Evolutionary conservation across 2,329 filamentous ascomycete species (phyloP), one percentile per base, ranked within the genome.

Genomic region (Thielaviopsis musarum): DNA sequence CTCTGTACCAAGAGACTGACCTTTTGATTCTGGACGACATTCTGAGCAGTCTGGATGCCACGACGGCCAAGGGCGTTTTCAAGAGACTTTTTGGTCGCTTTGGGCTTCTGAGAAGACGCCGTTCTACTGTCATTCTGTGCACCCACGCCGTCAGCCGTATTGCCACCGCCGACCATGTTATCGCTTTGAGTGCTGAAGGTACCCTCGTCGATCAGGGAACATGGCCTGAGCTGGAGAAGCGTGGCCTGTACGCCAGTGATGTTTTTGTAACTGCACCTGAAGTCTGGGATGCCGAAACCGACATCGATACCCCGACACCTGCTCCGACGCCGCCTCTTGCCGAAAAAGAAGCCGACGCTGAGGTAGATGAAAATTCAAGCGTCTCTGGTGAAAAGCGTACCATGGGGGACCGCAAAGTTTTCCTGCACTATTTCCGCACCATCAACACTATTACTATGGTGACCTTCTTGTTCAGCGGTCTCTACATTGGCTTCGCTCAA

Each of bases 11-110:
- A 0, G 65, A 68, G 10, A 66, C 67, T 7, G 61, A 70, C 0
- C 64, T 73, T 12, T 64, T 76, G 28, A 62, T 79, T 1, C 65
- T 78, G 7, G 76, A 78, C 60, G 75, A 78, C 45, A 65, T 70
- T 0, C 68, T 78, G 5, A 73, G 73, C 26, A 74, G 70, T 0
- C 64, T 77, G 0, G 75, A 77, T 61, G 66, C 70, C 1, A 65
- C 72, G 2, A 79, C 77, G 0, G 72, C 75, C 54, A 65, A 69
- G 1, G 65, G 70, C 3, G 66, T 79, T 2, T 75, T 78, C 61
- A 64, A 69, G 1, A 69, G 70, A 1, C 67, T 78, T 0, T 71
- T 79, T 41, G 72, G 74, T 0, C 59, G 66, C 0, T 61, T 65
- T 0, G 75, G 77, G 0, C 58, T 79, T 1, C 65, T 76, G 2